phyloP scores from a whole-genome alignment of 2,329 filamentous ascomycete genomes.

The Fusarium temperatum region DNA sequence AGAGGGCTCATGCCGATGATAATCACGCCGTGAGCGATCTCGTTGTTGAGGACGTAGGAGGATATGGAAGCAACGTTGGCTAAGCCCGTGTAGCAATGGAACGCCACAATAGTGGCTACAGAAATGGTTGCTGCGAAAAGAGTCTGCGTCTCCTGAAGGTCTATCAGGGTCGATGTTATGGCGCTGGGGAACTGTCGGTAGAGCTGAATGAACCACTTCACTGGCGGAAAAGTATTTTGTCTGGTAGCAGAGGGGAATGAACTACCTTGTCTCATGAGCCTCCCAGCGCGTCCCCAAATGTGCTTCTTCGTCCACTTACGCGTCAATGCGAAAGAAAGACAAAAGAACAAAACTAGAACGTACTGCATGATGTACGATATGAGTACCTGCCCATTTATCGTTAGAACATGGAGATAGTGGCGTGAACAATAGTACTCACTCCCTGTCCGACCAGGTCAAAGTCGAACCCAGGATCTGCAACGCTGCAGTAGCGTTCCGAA shows the following conservation, averaged over 20 bases:
- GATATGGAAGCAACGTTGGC: neutral
- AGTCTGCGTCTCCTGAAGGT: neutral
- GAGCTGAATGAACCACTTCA: neutral
- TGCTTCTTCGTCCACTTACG: neutral
- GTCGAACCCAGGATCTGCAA: neutral
- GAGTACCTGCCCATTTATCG: neutral
- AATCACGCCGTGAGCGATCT: neutral
- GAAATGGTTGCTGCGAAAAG: neutral
- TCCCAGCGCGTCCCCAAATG: neutral
- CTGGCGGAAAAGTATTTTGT: rapidly evolving
- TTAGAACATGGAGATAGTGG: neutral
- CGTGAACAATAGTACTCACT: neutral
- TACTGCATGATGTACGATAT: neutral
- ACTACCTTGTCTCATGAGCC: neutral
- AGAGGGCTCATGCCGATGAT: neutral
- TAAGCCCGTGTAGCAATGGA: neutral
- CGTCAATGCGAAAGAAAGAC: neutral
- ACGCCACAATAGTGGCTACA: neutral
- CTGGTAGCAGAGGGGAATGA: rapidly evolving
- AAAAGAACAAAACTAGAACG: neutral
- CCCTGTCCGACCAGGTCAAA: neutral
- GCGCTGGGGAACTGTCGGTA: neutral
- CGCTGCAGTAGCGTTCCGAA: neutral
- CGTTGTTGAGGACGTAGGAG: neutral
- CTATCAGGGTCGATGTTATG: neutral